Evolutionary conservation across 2,329 filamentous ascomycete genomes (phyloP).

Genomic region (Knoxdaviesia proteae): DNA sequence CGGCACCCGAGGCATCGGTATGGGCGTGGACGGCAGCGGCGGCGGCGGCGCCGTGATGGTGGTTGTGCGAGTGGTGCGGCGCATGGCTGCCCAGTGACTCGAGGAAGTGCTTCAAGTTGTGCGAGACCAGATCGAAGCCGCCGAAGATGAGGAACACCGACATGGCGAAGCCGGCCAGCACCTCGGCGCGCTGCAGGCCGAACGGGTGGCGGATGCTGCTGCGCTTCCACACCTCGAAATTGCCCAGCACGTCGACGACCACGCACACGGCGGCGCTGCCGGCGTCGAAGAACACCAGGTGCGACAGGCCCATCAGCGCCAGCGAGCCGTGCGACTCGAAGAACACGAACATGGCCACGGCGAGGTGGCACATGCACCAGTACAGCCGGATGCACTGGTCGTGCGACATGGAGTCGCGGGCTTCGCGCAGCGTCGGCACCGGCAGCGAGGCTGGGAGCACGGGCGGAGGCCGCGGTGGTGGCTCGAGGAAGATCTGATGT

Average conservation of each 20-base stretch:
- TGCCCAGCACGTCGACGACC: slow-evolving; percentile 75
- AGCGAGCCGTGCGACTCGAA: slow-evolving; percentile 72
- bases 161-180: slow-evolving; percentile 88
- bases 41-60: neutral
- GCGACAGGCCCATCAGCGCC: slow-evolving; percentile 78
- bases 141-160: slow-evolving; percentile 94
- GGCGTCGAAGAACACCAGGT: slow-evolving; percentile 88
- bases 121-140: slow-evolving; percentile 84
- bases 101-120: slow-evolving; percentile 82
- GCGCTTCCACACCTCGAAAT: slow-evolving; percentile 94
- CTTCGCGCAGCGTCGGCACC: slow-evolving; percentile 74
- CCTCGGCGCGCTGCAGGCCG: slow-evolving; percentile 76
- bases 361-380: slow-evolving; percentile 80
- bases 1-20: slow-evolving; percentile 26
- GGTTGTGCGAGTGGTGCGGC: neutral
- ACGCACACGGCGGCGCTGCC: slow-evolving; percentile 82
- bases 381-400: slow-evolving; percentile 66
- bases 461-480: slow-evolving; percentile 63
- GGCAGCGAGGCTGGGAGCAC: slow-evolving; percentile 81
- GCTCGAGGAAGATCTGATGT: slow-evolving; percentile 92
- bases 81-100: slow-evolving; percentile 24
- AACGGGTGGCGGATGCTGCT: slow-evolving; percentile 89
- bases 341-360: slow-evolving; percentile 66
- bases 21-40: too few relatives aligned
- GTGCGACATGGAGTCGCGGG: slow-evolving; percentile 70